Evolutionary conservation across 257 asterid genomes (phyloP), one percentile per base, ranked within the genome.

Genomic region (Orobanche coerulescens): DNA sequence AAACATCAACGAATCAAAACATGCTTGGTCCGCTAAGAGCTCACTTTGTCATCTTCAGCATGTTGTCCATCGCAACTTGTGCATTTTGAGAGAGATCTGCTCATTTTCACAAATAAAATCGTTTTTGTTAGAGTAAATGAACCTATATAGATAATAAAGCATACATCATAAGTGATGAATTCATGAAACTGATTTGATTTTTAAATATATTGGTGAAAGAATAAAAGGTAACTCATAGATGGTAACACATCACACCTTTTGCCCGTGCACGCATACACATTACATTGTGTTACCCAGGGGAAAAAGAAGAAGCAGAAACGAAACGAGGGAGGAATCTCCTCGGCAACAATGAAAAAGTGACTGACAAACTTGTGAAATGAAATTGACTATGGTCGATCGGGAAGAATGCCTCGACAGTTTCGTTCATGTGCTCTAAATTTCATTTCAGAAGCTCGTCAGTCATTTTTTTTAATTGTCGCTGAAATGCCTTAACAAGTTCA

Each of bases 41-140:
- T 83, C 66, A 91, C 94, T 34, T 84, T 62, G 79, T 84, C 81
- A 82, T 84, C 81, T 81, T 86, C 50, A 82, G 81, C 98, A 91
- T 85, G 79, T 72, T 80, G 71, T 75, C 93, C 86, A 86, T 77
- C 46, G 81, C 83, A 46, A 42, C 81, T 75, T 91, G 95, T 66
- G 86, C 68, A 39, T 81, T 94, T 75, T 82, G 92, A 65, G 91
- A 80, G 66, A 91, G 86, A 61, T 79, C 96, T 85, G 90, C 65
- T 20, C 68, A 62, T 61, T 19, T n/a, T 42, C 64, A 65, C 49
- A 53, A 34, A 62, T 19, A 40, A n/a, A 44, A 54, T 26, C 23
- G 0, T 8, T 55, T 10, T n/a, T 20, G 30, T 51, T 37, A 66
- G 55, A 26, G 57, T 39, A 33, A 62, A 58, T 37, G 42, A 39